Evolutionary conservation across 1,139 yeast species (phyloP).

Genomic region (Sugiyamaella japonica): DNA sequence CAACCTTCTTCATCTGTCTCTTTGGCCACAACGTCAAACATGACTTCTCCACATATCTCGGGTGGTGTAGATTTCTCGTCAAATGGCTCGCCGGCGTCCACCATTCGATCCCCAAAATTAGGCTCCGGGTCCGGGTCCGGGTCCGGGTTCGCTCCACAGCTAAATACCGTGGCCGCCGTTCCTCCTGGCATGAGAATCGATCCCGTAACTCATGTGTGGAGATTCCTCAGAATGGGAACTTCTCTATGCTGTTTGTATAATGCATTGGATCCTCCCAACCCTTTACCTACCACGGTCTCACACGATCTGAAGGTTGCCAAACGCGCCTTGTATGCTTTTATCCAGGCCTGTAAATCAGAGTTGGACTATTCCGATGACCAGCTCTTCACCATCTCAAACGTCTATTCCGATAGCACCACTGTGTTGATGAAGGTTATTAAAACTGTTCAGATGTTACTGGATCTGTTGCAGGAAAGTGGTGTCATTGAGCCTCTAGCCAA

Average conservation of each 20-base stretch:
- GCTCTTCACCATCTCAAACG: constrained; percentile 86
- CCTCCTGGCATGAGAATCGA: constrained; percentile 50
- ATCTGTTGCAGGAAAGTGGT: constrained; percentile 37
- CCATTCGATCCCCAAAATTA: constrained; percentile 20
- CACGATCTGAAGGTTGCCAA: constrained; percentile 79
- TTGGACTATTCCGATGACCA: constrained; percentile 76
- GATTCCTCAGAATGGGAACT: constrained; percentile 87
- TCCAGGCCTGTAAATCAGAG: constrained; percentile 80
- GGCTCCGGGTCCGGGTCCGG: constrained; percentile 4
- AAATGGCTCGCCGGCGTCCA: constrained; percentile 15
- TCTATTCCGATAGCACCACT: constrained; percentile 77
- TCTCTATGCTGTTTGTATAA: constrained; percentile 87
- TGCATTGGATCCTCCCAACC: constrained; percentile 43
- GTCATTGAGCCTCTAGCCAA: constrained; percentile 24
- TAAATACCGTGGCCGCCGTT: constrained; percentile 21
- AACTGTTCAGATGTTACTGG: constrained; percentile 65
- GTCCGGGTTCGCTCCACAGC: constrained; percentile 14
- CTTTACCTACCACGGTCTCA: constrained; percentile 43
- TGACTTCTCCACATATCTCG: constrained; percentile 39
- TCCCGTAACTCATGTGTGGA: constrained; percentile 90
- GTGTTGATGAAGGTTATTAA: constrained; percentile 69
- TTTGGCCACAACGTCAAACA: constrained; percentile 52
- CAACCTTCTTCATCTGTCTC: constrained; percentile 4
- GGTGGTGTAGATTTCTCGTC: constrained; percentile 23
- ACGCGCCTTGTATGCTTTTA: constrained; percentile 85